These are phyloP conservation scores for Amanita inopinata DNA, from an alignment of 768 basidiomycete species.

Conservation along the genomic window DNA sequence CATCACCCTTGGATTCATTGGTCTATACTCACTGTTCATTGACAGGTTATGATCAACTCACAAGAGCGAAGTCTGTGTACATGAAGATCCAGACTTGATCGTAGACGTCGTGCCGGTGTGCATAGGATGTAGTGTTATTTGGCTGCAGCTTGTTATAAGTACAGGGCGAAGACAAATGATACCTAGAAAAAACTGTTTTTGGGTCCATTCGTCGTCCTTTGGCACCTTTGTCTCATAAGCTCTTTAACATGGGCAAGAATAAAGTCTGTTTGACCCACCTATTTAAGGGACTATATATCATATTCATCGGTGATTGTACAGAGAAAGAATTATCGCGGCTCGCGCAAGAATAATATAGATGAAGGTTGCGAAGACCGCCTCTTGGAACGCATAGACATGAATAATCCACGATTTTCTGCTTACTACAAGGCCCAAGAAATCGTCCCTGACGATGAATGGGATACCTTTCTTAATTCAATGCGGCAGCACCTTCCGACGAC, in stretches of 20 bases:
- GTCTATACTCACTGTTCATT: constrained; percentile 2
- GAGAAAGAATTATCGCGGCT: neutral
- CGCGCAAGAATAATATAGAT: neutral
- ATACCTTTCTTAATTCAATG: constrained; percentile 52
- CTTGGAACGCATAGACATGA: constrained; percentile 28
- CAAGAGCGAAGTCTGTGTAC: constrained; percentile 69
- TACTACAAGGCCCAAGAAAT: constrained; percentile 76
- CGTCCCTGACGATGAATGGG: constrained; percentile 74
- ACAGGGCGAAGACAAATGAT: neutral
- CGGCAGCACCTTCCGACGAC: constrained; percentile 80
- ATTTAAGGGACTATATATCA: neutral
- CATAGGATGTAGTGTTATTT: too few species aligned
- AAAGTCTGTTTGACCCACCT: neutral
- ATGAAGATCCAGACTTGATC: constrained; percentile 40
- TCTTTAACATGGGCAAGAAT: constrained; percentile 2
- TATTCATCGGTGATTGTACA: neutral
- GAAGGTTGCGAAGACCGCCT: neutral
- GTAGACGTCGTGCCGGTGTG: too few species aligned
- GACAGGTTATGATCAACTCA: constrained; percentile 78
- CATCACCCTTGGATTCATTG: neutral
- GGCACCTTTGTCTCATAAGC: neutral
- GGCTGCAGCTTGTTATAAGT: neutral
- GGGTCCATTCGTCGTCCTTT: neutral
- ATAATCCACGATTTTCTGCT: constrained; percentile 53
- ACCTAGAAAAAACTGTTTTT: neutral